Evolutionary conservation across 495 filamentous ascomycete species (phyloP).

Genomic region (Penicillium waksmanii): DNA sequence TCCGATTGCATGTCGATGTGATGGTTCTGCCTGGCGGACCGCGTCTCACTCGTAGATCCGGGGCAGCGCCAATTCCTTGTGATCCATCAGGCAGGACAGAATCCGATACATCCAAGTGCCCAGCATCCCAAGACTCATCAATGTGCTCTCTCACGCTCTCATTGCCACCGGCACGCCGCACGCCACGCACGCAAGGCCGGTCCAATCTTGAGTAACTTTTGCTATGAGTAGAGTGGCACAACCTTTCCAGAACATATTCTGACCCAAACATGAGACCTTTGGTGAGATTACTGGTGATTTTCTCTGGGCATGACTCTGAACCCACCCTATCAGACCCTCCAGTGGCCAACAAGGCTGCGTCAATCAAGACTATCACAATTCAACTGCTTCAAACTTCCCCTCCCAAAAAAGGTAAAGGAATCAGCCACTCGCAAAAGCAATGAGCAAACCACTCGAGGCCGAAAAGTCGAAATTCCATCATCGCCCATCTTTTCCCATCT

Average conservation of each 20-base stretch:
- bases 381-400: background rate
- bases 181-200: slow-evolving; percentile 30
- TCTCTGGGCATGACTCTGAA: background rate
- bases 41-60: slow-evolving; percentile 31
- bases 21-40: slow-evolving; percentile 24
- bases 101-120: slow-evolving; percentile 13
- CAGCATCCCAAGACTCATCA: background rate
- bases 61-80: slow-evolving; percentile 23
- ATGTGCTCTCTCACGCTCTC: slow-evolving; percentile 7
- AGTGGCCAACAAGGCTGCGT: background rate
- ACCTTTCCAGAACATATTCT: background rate
- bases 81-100: slow-evolving; percentile 25
- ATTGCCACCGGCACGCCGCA: slow-evolving; percentile 15
- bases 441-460: slow-evolving; percentile 15
- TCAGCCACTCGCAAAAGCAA: slow-evolving; percentile 2
- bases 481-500: slow-evolving; percentile 21
- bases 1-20: slow-evolving; percentile 32
- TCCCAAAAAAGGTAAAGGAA: background rate
- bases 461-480: slow-evolving; percentile 19
- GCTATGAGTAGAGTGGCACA: slow-evolving; percentile 21
- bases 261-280: slow-evolving; percentile 4
- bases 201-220: slow-evolving; percentile 8
- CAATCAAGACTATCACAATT: slow-evolving; percentile 7
- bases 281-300: background rate
- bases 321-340: background rate